phyloP scores from a whole-genome alignment of 2,329 filamentous ascomycete genomes.

The Eurotiales sp. region DNA sequence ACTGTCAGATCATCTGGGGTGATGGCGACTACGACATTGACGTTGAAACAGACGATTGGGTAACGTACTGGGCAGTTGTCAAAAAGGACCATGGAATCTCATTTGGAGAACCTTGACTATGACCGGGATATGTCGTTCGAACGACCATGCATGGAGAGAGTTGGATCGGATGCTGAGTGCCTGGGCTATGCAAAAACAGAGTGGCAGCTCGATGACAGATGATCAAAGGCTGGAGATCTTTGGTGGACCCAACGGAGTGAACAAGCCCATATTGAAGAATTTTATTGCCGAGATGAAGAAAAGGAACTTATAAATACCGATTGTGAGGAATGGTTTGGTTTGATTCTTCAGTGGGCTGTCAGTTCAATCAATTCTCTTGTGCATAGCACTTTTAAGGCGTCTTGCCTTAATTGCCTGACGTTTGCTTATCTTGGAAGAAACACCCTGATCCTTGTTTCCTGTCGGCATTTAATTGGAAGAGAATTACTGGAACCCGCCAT shows the following conservation, averaged over 20 bases:
- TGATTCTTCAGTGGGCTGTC: too few relatives aligned
- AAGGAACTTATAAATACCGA: too few relatives aligned
- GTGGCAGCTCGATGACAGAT: slow-evolving; percentile 12
- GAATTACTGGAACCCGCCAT: too few relatives aligned
- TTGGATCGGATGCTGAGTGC: slow-evolving; percentile 17
- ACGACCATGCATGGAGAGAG: slow-evolving; percentile 17
- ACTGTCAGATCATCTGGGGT: slow-evolving; percentile 21
- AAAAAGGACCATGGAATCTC: slow-evolving; percentile 9
- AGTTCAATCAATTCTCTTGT: too few relatives aligned
- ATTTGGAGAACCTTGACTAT: slow-evolving; percentile 17
- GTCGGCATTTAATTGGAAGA: too few relatives aligned
- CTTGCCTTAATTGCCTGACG: too few relatives aligned
- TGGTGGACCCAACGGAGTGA: slow-evolving; percentile 2
- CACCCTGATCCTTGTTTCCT: too few relatives aligned
- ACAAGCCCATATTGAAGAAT: neutral
- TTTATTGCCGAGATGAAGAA: slow-evolving; percentile 14
- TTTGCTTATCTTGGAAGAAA: too few relatives aligned
- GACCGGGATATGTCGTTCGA: slow-evolving; percentile 12
- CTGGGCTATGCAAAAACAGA: slow-evolving; percentile 12
- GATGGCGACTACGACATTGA: slow-evolving; percentile 18
- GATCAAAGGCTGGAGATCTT: slow-evolving; percentile 7
- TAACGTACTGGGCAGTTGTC: slow-evolving; percentile 10
- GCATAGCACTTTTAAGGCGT: too few relatives aligned
- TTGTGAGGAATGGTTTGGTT: too few relatives aligned
- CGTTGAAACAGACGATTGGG: slow-evolving; percentile 18